phyloP scores from a whole-genome alignment of 495 filamentous ascomycete genomes.

The Cercophora newfieldiana region DNA sequence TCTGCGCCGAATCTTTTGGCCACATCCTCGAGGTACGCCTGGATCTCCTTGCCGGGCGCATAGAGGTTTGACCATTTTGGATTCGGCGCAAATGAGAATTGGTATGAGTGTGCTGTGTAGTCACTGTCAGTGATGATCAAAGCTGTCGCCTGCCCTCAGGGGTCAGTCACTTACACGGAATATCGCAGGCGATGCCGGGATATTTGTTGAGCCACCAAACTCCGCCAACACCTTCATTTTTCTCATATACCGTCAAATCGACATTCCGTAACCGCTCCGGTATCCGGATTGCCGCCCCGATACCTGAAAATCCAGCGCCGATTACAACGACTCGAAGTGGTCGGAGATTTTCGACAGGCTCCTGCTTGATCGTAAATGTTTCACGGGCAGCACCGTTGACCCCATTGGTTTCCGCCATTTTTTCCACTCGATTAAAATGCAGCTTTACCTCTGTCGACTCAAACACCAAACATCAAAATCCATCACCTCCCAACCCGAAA shows the following conservation, averaged over 20 bases:
- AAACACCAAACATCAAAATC: too few species aligned
- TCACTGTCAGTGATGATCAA: neutral
- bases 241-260: constrained; percentile 47
- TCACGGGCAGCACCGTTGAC: neutral
- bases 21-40: constrained; percentile 57
- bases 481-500: too few species aligned
- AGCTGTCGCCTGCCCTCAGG: neutral
- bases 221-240: constrained; percentile 43
- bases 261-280: constrained; percentile 45
- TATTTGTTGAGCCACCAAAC: constrained; percentile 50
- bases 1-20: constrained; percentile 61
- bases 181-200: constrained; percentile 48
- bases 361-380: constrained; percentile 39
- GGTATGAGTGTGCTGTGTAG: constrained; percentile 55
- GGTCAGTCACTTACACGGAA: constrained; percentile 34
- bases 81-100: constrained; percentile 67
- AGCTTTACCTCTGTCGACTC: neutral
- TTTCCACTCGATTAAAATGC: neutral
- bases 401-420: neutral
- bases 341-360: constrained; percentile 45
- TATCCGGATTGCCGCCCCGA: constrained; percentile 45
- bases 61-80: constrained; percentile 64
- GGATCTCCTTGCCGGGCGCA: constrained; percentile 63
- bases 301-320: constrained; percentile 53
- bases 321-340: constrained; percentile 50